Evolutionary conservation across 768 basidiomycete genomes (phyloP).

Genomic region (Rhodotorula paludigena): DNA sequence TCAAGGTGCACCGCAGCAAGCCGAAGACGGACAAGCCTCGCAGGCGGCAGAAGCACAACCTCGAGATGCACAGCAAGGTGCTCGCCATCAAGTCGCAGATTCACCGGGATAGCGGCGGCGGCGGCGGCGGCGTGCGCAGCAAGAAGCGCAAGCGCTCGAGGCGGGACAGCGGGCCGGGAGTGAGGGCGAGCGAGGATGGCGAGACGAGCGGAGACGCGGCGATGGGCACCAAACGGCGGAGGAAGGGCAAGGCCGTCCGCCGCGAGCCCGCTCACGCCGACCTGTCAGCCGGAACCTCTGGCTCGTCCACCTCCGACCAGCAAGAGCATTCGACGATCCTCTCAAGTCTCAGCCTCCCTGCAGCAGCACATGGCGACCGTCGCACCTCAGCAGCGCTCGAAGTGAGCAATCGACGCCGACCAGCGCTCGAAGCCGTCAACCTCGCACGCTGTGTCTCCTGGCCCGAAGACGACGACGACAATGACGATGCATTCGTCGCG

Average conservation of each 20-base stretch:
- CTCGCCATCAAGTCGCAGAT: background rate
- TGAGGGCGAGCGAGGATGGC: background rate
- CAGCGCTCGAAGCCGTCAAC: background rate
- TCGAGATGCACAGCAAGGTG: constrained; percentile 5
- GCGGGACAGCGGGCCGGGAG: background rate
- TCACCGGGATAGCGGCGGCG: background rate
- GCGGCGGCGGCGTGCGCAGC: background rate
- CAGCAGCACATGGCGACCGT: no score
- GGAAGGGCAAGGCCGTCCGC: background rate
- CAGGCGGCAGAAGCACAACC: constrained; percentile 25
- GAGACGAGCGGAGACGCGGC: background rate
- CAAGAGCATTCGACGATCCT: no score
- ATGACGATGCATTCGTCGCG: background rate
- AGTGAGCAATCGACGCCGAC: background rate
- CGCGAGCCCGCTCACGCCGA: background rate
- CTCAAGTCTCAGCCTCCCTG: background rate
- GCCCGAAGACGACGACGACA: background rate
- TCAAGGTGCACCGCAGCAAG: background rate
- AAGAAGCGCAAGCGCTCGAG: constrained; percentile 2
- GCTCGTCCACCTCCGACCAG: background rate
- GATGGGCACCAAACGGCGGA: background rate
- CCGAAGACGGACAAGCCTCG: constrained; percentile 2
- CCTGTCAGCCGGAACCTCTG: background rate
- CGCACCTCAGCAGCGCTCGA: background rate
- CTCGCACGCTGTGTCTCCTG: background rate